Conservation (phyloP, 352 stramenopile genomes). For the Phytophthora hibernalis region DNA sequence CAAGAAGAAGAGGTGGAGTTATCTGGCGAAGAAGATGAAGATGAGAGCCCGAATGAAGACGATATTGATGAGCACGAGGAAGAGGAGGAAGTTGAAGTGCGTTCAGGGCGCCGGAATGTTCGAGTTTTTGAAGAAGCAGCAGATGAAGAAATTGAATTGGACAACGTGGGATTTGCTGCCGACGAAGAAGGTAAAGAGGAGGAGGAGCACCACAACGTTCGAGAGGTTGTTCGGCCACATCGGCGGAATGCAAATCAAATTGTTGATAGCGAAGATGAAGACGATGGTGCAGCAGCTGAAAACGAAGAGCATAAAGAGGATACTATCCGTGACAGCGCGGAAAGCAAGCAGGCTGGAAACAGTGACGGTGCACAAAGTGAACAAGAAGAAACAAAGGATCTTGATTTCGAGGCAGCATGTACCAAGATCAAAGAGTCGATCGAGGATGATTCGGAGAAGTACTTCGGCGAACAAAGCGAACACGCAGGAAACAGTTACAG, state of each 20-base stretch:
- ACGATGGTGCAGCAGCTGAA: conserved; percentile 8
- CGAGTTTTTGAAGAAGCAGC: conserved; percentile 32
- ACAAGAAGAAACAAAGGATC: conserved; percentile 2
- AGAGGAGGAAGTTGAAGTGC: conserved; percentile 22
- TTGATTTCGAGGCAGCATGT: too few relatives aligned
- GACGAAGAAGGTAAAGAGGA: conserved; percentile 14
- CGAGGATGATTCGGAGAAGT: too few relatives aligned
- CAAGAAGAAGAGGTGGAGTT: conserved; percentile 27
- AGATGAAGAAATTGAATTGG: conserved; percentile 23
- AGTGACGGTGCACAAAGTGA: conserved; percentile 28
- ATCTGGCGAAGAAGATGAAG: conserved; percentile 24
- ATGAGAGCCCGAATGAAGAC: conserved; percentile 3
- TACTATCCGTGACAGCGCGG: conserved; percentile 5
- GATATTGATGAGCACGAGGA: conserved; percentile 32
- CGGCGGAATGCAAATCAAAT: conserved; percentile 46
- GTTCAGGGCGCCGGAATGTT: conserved; percentile 22
- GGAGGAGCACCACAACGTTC: conserved; percentile 11
- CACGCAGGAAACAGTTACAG: conserved; percentile 13
- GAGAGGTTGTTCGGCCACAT: conserved; percentile 24
- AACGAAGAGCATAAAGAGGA: conserved; percentile 29
- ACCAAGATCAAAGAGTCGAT: too few relatives aligned
- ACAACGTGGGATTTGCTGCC: conserved; percentile 10
- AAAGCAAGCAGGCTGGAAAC: conserved; percentile 24
- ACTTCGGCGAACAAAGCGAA: conserved; percentile 28
- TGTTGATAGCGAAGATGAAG: conserved; percentile 47